Evolutionary conservation across 345 rosid species (phyloP).

Genomic region (Microcos paniculata): DNA sequence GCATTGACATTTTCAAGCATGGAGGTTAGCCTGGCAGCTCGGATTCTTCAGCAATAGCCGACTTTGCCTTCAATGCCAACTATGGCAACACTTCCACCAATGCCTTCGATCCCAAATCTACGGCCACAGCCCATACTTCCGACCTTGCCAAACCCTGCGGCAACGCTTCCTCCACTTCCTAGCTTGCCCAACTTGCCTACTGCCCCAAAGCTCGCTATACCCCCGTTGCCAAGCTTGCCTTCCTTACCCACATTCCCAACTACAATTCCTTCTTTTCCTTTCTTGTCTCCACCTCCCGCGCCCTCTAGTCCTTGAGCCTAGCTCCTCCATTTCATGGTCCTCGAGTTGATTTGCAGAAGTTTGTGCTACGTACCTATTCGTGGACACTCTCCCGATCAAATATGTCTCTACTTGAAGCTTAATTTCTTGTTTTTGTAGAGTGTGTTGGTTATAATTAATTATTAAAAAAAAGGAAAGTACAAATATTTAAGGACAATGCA

Average conservation of each 20-base stretch:
- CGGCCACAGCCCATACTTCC: no score
- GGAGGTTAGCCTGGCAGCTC: slow-evolving; percentile 16
- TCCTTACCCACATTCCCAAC: slow-evolving; percentile 26
- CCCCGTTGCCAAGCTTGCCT: slow-evolving; percentile 30
- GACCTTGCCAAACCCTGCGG: slow-evolving; percentile 8
- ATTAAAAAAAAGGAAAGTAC: no score
- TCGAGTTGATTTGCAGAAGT: no score
- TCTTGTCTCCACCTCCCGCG: slow-evolving; percentile 27
- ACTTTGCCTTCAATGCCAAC: slow-evolving; percentile 13
- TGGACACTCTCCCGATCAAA: no score
- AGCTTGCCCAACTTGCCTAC: slow-evolving; percentile 14
- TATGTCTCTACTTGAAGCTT: no score
- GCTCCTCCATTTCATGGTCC: no score
- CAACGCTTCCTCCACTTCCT: slow-evolving; percentile 7
- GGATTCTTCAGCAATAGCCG: slow-evolving; percentile 19
- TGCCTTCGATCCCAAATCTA: no score
- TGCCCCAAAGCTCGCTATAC: slow-evolving; percentile 7
- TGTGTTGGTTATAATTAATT: no score
- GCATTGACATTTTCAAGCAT: slow-evolving; percentile 18
- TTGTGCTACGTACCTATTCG: no score
- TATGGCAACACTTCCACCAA: not conserved
- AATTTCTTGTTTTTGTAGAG: no score
- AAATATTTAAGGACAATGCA: no score
- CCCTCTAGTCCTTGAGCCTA: not conserved
- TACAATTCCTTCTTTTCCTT: slow-evolving; percentile 30